These are phyloP conservation scores for Royoungia palumana DNA, from an alignment of 768 basidiomycete species.

Conservation along the genomic window DNA sequence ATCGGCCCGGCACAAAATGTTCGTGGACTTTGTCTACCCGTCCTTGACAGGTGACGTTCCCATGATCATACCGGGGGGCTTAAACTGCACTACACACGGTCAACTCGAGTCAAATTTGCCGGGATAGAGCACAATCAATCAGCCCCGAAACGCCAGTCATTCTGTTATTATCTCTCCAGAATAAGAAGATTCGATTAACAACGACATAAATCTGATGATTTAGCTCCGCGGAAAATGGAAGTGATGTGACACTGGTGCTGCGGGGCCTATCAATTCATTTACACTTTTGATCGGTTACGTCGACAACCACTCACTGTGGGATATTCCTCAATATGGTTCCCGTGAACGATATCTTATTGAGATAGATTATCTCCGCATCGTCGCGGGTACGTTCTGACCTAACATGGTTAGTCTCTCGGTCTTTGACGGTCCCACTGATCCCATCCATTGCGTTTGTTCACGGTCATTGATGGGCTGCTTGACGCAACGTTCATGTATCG, in stretches of 20 bases:
- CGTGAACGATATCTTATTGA: slow-evolving; percentile 10
- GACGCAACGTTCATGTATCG: neutral
- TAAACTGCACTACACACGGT: neutral
- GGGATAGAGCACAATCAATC: slow-evolving; percentile 2
- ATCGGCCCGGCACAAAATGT: neutral
- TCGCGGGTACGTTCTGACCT: neutral
- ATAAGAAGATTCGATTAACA: neutral
- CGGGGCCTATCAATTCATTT: slow-evolving; percentile 16
- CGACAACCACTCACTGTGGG: neutral
- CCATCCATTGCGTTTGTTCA: neutral
- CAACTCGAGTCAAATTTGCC: too few species aligned
- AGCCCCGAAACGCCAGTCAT: slow-evolving; percentile 7
- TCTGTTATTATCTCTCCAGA: neutral
- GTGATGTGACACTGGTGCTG: slow-evolving; percentile 9
- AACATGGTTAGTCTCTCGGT: slow-evolving; percentile 13
- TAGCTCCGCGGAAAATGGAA: slow-evolving; percentile 23
- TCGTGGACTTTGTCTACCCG: neutral
- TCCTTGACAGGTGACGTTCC: slow-evolving; percentile 2
- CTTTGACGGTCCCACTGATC: neutral
- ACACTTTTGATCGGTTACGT: slow-evolving; percentile 5
- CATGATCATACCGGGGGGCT: neutral
- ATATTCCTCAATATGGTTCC: slow-evolving; percentile 1
- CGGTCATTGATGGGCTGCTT: neutral
- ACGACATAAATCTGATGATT: neutral
- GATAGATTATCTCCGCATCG: slow-evolving; percentile 21